phyloP scores from a whole-genome alignment of 139 green algal genomes.

The Mesotaenium endlicherianum region DNA sequence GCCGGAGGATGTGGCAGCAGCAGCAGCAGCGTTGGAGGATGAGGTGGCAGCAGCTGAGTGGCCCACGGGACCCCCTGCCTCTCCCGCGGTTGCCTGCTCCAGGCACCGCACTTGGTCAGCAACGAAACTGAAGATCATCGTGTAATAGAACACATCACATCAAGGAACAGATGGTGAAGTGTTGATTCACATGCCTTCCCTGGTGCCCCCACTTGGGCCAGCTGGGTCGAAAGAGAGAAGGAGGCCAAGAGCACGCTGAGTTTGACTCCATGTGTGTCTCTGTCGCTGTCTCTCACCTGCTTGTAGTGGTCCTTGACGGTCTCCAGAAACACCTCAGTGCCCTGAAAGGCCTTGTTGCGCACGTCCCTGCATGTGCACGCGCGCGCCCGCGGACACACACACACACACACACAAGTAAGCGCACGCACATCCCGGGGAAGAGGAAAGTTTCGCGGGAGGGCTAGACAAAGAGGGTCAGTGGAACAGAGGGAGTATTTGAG shows the following conservation, averaged over 20 bases:
- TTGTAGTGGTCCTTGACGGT: constrained; percentile 41
- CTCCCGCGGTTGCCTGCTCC: background rate
- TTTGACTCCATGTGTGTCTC: background rate
- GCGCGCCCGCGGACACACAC: too few relatives aligned
- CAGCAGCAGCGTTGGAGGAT: background rate
- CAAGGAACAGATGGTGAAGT: background rate
- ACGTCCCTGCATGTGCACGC: constrained; percentile 65
- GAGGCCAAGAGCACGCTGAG: background rate
- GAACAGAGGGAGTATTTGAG: too few relatives aligned
- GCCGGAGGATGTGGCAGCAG: background rate
- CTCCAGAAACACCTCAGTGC: constrained; percentile 52
- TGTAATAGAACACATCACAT: background rate
- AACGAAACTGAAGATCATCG: background rate
- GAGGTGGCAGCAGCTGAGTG: background rate
- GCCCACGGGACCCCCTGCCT: background rate
- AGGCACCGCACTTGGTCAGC: background rate
- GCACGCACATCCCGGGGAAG: too few relatives aligned
- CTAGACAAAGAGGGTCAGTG: too few relatives aligned
- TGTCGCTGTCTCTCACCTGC: background rate
- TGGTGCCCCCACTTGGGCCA: background rate
- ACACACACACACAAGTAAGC: too few relatives aligned
- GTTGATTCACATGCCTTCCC: background rate
- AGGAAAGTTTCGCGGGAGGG: too few relatives aligned
- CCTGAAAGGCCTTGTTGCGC: constrained; percentile 51
- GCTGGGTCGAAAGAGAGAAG: background rate